Evolutionary conservation across 176 grass and related monocot species (phyloP).

Genomic region (Zoysia pacifica): DNA sequence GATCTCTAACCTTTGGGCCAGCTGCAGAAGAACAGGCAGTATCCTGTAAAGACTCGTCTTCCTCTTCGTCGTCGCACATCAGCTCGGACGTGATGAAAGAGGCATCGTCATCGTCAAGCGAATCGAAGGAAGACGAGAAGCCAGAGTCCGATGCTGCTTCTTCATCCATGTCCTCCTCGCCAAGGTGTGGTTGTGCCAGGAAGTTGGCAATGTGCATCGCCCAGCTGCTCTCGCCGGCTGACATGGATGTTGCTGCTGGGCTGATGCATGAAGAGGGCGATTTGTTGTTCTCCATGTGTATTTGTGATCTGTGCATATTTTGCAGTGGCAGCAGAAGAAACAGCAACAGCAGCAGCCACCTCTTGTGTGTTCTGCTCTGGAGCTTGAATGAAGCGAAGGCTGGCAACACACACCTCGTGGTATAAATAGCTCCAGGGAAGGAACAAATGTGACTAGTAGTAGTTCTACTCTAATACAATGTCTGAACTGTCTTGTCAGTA

Average conservation of each 20-base stretch:
- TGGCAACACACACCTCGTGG: not conserved
- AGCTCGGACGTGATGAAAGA: constrained; percentile 53
- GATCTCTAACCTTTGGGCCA: constrained; percentile 45
- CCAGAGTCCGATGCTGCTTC: constrained; percentile 19
- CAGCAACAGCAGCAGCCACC: not conserved
- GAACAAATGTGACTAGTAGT: not conserved
- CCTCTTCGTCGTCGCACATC: constrained; percentile 32
- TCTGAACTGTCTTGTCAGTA: constrained; percentile 52
- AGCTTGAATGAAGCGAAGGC: not conserved
- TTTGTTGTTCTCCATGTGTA: constrained; percentile 44
- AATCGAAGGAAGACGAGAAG: constrained; percentile 49
- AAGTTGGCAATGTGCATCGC: constrained; percentile 49
- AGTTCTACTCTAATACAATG: not conserved
- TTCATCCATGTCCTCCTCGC: constrained; percentile 6
- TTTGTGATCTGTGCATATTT: not conserved
- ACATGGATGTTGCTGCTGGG: constrained; percentile 29
- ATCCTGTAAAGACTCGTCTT: constrained; percentile 60
- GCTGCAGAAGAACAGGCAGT: constrained; percentile 62
- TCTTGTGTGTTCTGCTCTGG: constrained; percentile 1
- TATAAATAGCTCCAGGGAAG: constrained; percentile 42
- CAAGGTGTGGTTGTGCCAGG: constrained; percentile 23
- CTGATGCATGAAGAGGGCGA: constrained; percentile 42
- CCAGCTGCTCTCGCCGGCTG: constrained; percentile 58
- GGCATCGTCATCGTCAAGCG: constrained; percentile 3
- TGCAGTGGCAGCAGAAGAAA: not conserved